Conservation (phyloP, 495 filamentous ascomycete genomes). For the Aspergillus taichungensis region DNA sequence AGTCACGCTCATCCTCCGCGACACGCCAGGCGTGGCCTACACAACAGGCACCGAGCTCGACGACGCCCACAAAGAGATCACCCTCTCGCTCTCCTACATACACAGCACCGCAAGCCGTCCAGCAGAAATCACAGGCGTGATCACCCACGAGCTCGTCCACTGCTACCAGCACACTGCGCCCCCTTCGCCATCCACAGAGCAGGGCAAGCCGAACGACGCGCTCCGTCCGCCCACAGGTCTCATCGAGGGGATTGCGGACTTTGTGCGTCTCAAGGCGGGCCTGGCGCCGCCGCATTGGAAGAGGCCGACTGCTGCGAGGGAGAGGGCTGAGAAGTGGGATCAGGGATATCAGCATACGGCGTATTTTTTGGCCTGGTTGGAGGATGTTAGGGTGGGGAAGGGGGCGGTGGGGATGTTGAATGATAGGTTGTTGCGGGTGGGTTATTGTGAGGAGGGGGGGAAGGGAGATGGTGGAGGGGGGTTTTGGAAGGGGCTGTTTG, state of each 20-base stretch:
- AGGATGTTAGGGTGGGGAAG: constrained; percentile 59
- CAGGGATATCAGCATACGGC: constrained; percentile 86
- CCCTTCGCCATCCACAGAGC: constrained; percentile 41
- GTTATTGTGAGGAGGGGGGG: constrained; percentile 29
- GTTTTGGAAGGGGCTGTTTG: constrained; percentile 69
- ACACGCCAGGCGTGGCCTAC: constrained; percentile 79
- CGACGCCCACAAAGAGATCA: constrained; percentile 88
- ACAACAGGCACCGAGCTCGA: constrained; percentile 79
- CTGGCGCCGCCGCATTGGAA: constrained; percentile 82
- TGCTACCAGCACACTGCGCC: constrained; percentile 79
- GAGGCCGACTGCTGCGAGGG: constrained; percentile 39
- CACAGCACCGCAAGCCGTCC: constrained; percentile 31
- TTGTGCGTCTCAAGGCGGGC: constrained; percentile 69
- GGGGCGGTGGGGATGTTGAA: constrained; percentile 71
- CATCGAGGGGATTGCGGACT: constrained; percentile 91
- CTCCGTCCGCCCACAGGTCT: constrained; percentile 58
- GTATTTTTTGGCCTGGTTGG: constrained; percentile 71
- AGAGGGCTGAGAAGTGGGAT: constrained; percentile 60
- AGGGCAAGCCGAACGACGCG: background rate
- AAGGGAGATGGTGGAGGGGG: constrained; percentile 43
- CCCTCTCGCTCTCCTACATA: constrained; percentile 76
- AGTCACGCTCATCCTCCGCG: constrained; percentile 76
- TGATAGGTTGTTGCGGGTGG: constrained; percentile 50
- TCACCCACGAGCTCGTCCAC: constrained; percentile 91
- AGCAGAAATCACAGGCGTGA: constrained; percentile 70